Evolutionary conservation across 2,329 filamentous ascomycete genomes (phyloP).

Genomic region (Fusarium xylarioides): DNA sequence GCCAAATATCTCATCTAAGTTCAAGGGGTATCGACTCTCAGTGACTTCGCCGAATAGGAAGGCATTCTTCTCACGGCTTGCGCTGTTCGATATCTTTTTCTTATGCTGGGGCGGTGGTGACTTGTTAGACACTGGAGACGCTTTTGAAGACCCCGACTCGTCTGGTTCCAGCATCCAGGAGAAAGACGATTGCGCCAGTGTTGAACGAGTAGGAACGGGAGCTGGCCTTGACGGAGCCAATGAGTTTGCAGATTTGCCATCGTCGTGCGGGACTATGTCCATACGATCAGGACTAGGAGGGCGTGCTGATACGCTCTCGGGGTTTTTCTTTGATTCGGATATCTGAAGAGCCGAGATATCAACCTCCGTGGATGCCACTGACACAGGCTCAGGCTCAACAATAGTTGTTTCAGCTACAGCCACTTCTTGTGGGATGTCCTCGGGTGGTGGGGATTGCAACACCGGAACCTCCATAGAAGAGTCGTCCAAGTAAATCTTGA

Average conservation of each 20-base stretch:
- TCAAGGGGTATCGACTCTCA: constrained; percentile 48
- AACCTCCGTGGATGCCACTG: constrained; percentile 3
- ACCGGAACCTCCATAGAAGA: constrained; percentile 60
- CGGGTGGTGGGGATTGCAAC: constrained; percentile 26
- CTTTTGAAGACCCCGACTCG: constrained; percentile 44
- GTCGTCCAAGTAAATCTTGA: constrained; percentile 70
- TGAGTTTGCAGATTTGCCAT: constrained; percentile 16
- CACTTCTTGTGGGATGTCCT: constrained; percentile 23
- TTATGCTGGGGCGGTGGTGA: constrained; percentile 49
- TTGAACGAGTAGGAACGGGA: constrained; percentile 68
- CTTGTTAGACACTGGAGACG: constrained; percentile 37
- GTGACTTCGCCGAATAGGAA: constrained; percentile 67
- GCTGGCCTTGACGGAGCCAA: constrained; percentile 35
- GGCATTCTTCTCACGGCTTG: constrained; percentile 64
- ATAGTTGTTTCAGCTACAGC: constrained; percentile 18
- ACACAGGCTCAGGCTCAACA: constrained; percentile 22
- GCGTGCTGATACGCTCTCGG: constrained; percentile 1
- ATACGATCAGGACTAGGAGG: constrained; percentile 27
- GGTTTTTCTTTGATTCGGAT: constrained; percentile 4
- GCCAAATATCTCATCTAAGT: constrained; percentile 63
- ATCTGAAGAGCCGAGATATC: constrained; percentile 36
- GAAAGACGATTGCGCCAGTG: constrained; percentile 77
- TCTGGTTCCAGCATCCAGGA: constrained; percentile 79
- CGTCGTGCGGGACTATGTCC: constrained; percentile 27
- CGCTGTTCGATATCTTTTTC: constrained; percentile 54